Evolutionary conservation across 768 basidiomycete genomes (phyloP).

Genomic region (Russula earlei): DNA sequence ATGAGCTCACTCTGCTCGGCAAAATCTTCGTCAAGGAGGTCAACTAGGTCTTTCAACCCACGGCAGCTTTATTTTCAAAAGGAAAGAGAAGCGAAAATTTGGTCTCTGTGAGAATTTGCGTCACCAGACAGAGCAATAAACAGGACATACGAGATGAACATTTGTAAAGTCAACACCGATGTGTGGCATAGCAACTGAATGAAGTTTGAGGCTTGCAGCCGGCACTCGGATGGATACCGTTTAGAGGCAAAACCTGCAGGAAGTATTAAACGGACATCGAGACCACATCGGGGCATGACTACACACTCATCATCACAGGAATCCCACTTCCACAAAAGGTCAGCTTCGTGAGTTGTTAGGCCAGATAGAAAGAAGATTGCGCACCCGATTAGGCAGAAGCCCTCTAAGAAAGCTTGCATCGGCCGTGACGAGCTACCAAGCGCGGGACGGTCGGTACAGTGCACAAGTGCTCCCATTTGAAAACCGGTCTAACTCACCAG

Average conservation of each 20-base stretch:
- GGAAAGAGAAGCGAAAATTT: background rate
- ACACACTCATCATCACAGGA: constrained; percentile 85
- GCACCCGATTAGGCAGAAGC: constrained; percentile 86
- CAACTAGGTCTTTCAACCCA: constrained; percentile 88
- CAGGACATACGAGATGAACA: constrained; percentile 91
- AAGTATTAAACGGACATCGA: background rate
- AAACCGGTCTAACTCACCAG: constrained; percentile 39
- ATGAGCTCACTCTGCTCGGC: constrained; percentile 84
- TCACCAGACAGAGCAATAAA: background rate
- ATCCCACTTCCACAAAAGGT: constrained; percentile 53
- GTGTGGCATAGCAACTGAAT: constrained; percentile 87
- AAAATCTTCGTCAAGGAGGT: constrained; percentile 95
- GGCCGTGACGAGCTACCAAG: constrained; percentile 36
- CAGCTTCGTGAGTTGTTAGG: background rate
- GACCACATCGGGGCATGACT: background rate
- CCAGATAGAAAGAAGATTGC: constrained; percentile 18
- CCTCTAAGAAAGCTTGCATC: constrained; percentile 86
- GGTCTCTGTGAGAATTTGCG: background rate
- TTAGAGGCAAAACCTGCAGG: constrained; percentile 84
- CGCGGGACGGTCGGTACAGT: background rate
- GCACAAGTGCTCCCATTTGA: background rate
- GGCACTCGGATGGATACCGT: constrained; percentile 86
- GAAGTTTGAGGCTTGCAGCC: constrained; percentile 92
- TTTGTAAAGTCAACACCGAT: constrained; percentile 88
- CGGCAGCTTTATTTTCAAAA: constrained; percentile 55